Evolutionary conservation across 2,329 filamentous ascomycete species (phyloP), one percentile per base, ranked within the genome.

Genomic region (Aspergillus sp.): DNA sequence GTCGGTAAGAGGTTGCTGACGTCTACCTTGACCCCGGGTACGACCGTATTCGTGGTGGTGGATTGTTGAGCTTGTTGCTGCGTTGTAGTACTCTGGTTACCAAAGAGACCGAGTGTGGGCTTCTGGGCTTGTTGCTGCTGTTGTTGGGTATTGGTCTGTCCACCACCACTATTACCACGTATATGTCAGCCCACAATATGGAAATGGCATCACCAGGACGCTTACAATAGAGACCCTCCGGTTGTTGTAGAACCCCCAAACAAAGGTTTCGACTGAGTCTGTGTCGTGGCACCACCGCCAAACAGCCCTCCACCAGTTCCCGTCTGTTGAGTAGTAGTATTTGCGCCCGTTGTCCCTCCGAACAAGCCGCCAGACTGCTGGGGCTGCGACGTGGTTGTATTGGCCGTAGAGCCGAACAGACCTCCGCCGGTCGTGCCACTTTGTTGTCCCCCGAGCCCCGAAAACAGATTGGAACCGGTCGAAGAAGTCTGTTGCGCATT

Each of bases 11-110:
- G 78, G 66, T 89, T 89, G 62, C 83, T 83, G 48, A 89, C 74
- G 71, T 94, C 89, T 63, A 96, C 88, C 64, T 88, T 87, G 16
- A 91, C 88, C 16, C 88, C 89, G 0, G 87, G 85, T 14, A 86
- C 80, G 13, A 75, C 69, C 2, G 66, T 70, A 3, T 60, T 61
- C 7, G 60, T 56, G 21, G 65, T 57, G 7, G 68, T 64, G 58
- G 63, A 70, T 55, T 69, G 67, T 55, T 68, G 69, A 19, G 69
- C 60, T 19, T 65, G 61, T 52, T 63, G 67, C 47, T 67, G 67
- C 21, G 64, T 54, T 5, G 62, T 53, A 16, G 66, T 57, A 31
- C 57, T 64, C 46, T 71, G 62, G 50, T 69, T 68, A 43, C 71
- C 69, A 50, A 76, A 76, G 41, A 71, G 64, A 49, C 61, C 72